Percentiles rank a stretch among this genome's conserved stretches.
Evolutionary conservation across 306 rosid species (phyloP).

Genomic region (Cicer pinnatifidum): DNA sequence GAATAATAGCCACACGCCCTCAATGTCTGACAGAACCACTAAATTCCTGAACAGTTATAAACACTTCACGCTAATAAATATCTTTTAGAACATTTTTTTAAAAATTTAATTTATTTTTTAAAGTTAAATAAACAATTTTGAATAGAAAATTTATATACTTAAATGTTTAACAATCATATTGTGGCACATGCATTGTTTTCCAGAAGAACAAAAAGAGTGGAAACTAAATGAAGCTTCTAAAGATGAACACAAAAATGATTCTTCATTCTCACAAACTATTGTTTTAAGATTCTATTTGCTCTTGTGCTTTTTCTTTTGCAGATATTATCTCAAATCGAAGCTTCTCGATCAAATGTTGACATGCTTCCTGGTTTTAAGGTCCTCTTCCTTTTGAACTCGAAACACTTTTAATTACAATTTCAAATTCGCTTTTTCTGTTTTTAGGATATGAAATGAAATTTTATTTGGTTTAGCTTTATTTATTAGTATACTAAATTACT

Average conservation of each 20-base stretch:
- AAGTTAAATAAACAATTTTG: too few species aligned
- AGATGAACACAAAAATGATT: background rate
- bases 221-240: background rate
- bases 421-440: background rate
- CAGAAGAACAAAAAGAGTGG: too few species aligned
- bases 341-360: slow-evolving; percentile 15
- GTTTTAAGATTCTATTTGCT: too few species aligned
- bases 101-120: too few species aligned
- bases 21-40: too few species aligned
- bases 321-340: background rate
- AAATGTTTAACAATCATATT: too few species aligned
- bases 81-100: too few species aligned
- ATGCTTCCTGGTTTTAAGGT: slow-evolving; percentile 24
- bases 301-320: background rate
- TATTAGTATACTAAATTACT: background rate
- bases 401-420: background rate
- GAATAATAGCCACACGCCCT: too few species aligned
- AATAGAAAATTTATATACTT: too few species aligned
- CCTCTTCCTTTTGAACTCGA: slow-evolving; percentile 34
- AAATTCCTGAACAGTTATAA: too few species aligned
- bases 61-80: too few species aligned
- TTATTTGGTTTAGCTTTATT: background rate
- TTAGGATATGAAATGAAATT: background rate
- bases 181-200: too few species aligned
- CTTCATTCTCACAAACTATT: background rate